phyloP scores from a whole-genome alignment of 129 eudicot species.

The Tagetes patula region DNA sequence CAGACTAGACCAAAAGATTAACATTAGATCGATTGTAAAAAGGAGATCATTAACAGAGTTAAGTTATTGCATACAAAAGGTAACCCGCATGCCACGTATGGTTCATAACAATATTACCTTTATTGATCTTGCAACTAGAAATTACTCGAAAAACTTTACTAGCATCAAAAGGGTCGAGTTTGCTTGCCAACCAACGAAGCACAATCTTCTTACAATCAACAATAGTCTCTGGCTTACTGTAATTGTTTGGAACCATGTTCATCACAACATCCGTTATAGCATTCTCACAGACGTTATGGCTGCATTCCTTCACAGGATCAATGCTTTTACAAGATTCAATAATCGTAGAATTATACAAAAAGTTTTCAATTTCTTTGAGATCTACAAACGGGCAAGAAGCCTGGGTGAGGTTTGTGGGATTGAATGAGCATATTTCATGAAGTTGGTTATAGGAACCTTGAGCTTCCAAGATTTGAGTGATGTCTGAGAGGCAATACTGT shows the following conservation, averaged over 20 bases:
- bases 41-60: neutral
- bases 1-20: slow-evolving; percentile 41
- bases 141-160: slow-evolving; percentile 50
- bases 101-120: slow-evolving; percentile 35
- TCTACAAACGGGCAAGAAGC: slow-evolving; percentile 53
- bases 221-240: slow-evolving; percentile 17
- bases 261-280: slow-evolving; percentile 56
- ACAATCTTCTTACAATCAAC: slow-evolving; percentile 57
- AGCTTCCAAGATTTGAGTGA: slow-evolving; percentile 44
- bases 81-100: neutral
- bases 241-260: slow-evolving; percentile 32
- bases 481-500: slow-evolving; percentile 55
- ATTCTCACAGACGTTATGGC: slow-evolving; percentile 50
- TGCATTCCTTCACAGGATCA: slow-evolving; percentile 55
- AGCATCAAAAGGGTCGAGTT: slow-evolving; percentile 44
- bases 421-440: slow-evolving; percentile 44
- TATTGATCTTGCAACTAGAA: slow-evolving; percentile 58
- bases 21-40: neutral
- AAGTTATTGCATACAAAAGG: neutral
- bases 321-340: slow-evolving; percentile 41
- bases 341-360: slow-evolving; percentile 31
- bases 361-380: slow-evolving; percentile 41
- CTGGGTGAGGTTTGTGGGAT: slow-evolving; percentile 41
- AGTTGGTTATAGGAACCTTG: slow-evolving; percentile 53
- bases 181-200: slow-evolving; percentile 54